A percentile compares a stretch with the other conserved stretches of the same genome.
These are phyloP conservation scores for Gynochthodes officinalis DNA, from an alignment of 257 asterid genomes.

Conservation along the genomic window DNA sequence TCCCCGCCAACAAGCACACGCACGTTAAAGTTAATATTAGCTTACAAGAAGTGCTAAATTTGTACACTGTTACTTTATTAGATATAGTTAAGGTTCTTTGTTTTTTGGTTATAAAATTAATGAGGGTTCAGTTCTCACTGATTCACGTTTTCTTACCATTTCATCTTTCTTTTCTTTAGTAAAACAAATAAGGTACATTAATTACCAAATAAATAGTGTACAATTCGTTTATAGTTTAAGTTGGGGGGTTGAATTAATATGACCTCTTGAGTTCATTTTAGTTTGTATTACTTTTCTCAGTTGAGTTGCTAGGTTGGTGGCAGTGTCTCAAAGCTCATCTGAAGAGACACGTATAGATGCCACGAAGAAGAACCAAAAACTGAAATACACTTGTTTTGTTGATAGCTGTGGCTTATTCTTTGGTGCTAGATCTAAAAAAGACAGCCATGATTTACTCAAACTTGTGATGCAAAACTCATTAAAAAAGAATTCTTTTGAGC, in stretches of 20 bases:
- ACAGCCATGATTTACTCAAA: slow-evolving; percentile 56
- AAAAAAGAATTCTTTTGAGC: slow-evolving; percentile 7
- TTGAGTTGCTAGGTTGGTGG: slow-evolving; percentile 39
- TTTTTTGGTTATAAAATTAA: too few relatives aligned
- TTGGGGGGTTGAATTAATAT: slow-evolving; percentile 9
- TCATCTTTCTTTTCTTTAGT: not conserved
- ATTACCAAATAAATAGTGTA: slow-evolving; percentile 9
- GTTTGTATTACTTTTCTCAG: slow-evolving; percentile 6
- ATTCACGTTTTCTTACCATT: not conserved
- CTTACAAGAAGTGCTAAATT: slow-evolving; percentile 1
- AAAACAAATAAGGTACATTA: not conserved
- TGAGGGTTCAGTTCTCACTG: too few relatives aligned
- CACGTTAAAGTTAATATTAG: too few relatives aligned
- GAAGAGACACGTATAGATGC: slow-evolving; percentile 49
- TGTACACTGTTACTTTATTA: too few relatives aligned
- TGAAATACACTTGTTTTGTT: slow-evolving; percentile 27
- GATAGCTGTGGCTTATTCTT: slow-evolving; percentile 26
- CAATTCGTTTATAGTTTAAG: slow-evolving; percentile 26
- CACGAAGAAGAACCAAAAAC: slow-evolving; percentile 38
- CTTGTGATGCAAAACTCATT: slow-evolving; percentile 28
- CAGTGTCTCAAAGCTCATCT: slow-evolving; percentile 45
- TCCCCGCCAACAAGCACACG: not conserved
- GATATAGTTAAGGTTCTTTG: too few relatives aligned
- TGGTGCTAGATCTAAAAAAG: slow-evolving; percentile 38
- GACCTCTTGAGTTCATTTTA: slow-evolving; percentile 4